Conservation (phyloP, 139 green algal genomes). For the Chlamydomonas sp. region DNA sequence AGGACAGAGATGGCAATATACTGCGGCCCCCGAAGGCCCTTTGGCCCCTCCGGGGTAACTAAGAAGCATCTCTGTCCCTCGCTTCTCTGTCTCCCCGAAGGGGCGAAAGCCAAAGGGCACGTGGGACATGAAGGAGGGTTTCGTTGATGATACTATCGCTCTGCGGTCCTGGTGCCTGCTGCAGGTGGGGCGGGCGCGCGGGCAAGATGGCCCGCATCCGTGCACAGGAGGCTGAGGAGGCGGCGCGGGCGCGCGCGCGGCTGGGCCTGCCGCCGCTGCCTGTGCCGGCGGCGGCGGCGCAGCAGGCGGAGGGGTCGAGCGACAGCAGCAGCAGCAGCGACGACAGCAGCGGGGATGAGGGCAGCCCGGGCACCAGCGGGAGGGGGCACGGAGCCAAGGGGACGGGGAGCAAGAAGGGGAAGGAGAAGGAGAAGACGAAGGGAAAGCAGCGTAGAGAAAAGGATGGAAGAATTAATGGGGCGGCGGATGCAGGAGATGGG, state of each 20-base stretch:
- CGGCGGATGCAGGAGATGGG: not conserved
- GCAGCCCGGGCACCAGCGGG: constrained; percentile 45
- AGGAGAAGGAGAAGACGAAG: constrained; percentile 18
- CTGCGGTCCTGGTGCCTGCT: not conserved
- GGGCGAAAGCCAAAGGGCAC: too few relatives aligned
- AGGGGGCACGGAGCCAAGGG: constrained; percentile 3
- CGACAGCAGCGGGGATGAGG: not conserved
- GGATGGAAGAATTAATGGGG: not conserved
- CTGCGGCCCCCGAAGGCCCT: too few relatives aligned
- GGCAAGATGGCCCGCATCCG: constrained; percentile 87
- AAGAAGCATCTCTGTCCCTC: too few relatives aligned
- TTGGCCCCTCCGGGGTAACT: too few relatives aligned
- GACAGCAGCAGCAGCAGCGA: not conserved
- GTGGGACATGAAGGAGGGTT: too few relatives aligned
- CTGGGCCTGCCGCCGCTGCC: constrained; percentile 26
- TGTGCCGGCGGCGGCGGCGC: not conserved
- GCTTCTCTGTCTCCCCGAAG: too few relatives aligned
- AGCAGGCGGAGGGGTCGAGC: not conserved
- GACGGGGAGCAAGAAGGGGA: not conserved
- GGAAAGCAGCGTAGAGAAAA: not conserved
- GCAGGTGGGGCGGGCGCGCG: constrained; percentile 65
- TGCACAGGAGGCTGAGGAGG: constrained; percentile 59
- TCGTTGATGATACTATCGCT: too few relatives aligned
- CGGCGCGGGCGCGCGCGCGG: not conserved
- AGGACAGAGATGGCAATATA: too few relatives aligned